phyloP scores from a whole-genome alignment of 83 land plant genomes.

The Diphasiastrum complanatum region DNA sequence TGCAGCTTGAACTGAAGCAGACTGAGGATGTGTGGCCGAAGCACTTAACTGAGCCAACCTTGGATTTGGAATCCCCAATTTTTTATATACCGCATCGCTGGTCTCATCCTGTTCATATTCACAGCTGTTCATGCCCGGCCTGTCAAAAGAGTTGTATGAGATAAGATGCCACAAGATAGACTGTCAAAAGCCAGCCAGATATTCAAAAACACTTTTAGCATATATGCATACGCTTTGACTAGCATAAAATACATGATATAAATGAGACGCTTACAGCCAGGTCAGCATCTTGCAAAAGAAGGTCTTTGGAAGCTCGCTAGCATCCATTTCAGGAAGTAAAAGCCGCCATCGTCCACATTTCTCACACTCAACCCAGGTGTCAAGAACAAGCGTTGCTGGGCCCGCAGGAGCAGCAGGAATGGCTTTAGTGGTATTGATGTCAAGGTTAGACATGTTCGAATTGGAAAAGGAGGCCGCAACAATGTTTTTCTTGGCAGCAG shows the following conservation, averaged over 20 bases:
- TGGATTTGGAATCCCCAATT: conserved; percentile 27
- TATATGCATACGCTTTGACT: neutral
- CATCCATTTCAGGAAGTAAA: conserved; percentile 43
- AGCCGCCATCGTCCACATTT: conserved; percentile 81
- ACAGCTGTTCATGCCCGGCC: conserved; percentile 88
- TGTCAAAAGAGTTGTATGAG: conserved; percentile 21
- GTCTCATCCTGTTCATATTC: conserved; percentile 61
- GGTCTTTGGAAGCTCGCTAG: conserved; percentile 48
- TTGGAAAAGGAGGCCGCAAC: too few relatives aligned
- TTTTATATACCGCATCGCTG: conserved; percentile 41
- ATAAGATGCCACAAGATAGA: neutral
- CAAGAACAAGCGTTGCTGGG: conserved; percentile 33
- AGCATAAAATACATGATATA: neutral
- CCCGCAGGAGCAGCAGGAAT: neutral
- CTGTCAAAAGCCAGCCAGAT: neutral
- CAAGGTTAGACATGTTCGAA: too few relatives aligned
- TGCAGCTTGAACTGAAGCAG: conserved; percentile 20
- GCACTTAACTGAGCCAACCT: too few relatives aligned
- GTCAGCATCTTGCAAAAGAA: conserved; percentile 75
- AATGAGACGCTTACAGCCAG: conserved; percentile 80
- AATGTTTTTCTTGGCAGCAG: too few relatives aligned
- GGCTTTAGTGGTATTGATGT: conserved; percentile 4
- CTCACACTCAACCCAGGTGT: conserved; percentile 86
- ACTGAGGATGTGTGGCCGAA: too few relatives aligned
- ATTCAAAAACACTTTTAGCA: too few relatives aligned